Percentiles rank a stretch among this genome's conserved stretches.
Conservation (phyloP, 2,329 filamentous ascomycete species). For the Cladosporium halotolerans region DNA sequence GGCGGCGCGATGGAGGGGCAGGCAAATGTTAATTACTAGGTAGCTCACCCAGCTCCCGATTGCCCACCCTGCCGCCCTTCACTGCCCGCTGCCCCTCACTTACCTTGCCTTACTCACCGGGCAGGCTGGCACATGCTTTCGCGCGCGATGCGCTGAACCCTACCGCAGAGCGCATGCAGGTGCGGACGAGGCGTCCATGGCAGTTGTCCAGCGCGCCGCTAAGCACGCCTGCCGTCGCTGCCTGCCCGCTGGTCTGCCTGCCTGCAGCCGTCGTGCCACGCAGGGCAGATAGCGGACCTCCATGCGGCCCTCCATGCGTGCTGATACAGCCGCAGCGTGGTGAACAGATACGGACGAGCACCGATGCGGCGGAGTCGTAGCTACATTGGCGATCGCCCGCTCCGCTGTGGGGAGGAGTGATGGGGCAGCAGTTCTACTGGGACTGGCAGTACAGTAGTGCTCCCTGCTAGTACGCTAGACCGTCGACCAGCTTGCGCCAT, state of each 20-base stretch:
- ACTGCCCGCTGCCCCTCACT: background rate
- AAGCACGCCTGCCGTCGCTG: slow-evolving; percentile 1
- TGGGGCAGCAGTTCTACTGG: too few relatives aligned
- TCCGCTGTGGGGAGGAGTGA: too few relatives aligned
- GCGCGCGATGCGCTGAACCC: background rate
- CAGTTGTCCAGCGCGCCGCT: slow-evolving; percentile 3
- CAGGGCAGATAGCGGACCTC: background rate
- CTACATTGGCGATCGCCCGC: background rate
- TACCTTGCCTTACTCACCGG: background rate
- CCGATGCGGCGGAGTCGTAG: slow-evolving; percentile 1
- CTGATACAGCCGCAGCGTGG: background rate
- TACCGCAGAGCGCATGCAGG: slow-evolving; percentile 2
- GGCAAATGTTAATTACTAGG: background rate
- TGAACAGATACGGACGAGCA: background rate
- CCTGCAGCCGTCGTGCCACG: slow-evolving; percentile 1
- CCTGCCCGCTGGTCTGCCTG: background rate
- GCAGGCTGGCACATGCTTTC: background rate
- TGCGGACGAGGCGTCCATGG: slow-evolving; percentile 7
- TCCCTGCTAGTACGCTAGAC: too few relatives aligned
- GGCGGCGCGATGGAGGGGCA: background rate
- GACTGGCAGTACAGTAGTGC: too few relatives aligned
- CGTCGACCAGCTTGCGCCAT: background rate
- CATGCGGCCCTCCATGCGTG: too few relatives aligned
- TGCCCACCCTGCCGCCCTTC: background rate
- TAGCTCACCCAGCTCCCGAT: background rate